Base-by-base conservation (phyloP, 352 stramenopile genomes). In the Aphanomyces stellatus region DNA sequence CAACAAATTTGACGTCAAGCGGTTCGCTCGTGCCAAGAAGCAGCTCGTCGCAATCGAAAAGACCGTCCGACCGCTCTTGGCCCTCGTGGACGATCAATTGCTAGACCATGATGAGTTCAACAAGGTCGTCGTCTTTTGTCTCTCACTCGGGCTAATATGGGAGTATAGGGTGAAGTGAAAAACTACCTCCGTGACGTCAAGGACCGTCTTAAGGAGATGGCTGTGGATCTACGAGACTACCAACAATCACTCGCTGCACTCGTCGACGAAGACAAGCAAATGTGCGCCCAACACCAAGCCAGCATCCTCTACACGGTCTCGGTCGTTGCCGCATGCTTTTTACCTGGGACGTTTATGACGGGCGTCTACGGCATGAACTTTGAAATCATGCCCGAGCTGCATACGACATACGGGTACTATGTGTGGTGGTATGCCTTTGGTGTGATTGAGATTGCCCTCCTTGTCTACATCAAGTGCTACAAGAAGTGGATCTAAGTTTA, bases 281-380 rank as follows among this genome's bases (percentile, higher is more conserved):
- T 81, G 53, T 80, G 82, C 15, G 77, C 80, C 3, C 60, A 73
- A 2, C 76, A 85, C 53, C 84, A 92, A 51, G 89, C 72, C 67
- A 78, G 90, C 67, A 82, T 91, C 66, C 91, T 78, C 65, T 92
- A 88, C 65, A 74, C 81, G n/a, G 68, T 95, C 35, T 88, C 87
- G 31, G 75, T 96, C 2, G 79, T 96, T 7, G 85, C 86, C 3
- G 88, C 87, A 2, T 76, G 93, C 31, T 92, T 92, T 31, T 60
- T 96, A 27, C 87, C 87, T 1, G 87, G 82, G 24, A 85, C 93
- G 70, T 96, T 96, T 69, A 78, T 95, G 31, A 92, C 87, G n/a
- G 82, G 82, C 15, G 65, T 96, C 8, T 94, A 94, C 61, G 87
- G 87, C 46, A 96, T 96, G 87, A 96, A 96, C 75, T 96, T 94